A percentile compares a stretch with the other conserved stretches of the same genome.
phyloP scores from a whole-genome alignment of 2,329 filamentous ascomycete genomes.

The Fusarium sp. region DNA sequence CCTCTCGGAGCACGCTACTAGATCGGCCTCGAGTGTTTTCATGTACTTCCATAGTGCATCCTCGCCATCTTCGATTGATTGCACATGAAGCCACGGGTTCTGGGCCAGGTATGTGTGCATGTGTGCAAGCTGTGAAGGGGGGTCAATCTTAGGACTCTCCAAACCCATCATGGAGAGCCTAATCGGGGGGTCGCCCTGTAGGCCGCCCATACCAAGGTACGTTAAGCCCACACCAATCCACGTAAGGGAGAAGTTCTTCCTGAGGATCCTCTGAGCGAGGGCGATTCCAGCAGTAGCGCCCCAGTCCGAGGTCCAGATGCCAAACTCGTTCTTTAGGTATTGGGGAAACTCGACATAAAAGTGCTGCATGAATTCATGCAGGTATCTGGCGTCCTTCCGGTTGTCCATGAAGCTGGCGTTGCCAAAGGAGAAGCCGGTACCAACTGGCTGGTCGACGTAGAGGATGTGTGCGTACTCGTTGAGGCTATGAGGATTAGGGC shows the following conservation, averaged over 20 bases:
- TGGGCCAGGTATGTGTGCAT: constrained; percentile 1
- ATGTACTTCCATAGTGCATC: not conserved
- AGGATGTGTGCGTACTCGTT: constrained; percentile 13
- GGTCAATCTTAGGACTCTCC: constrained; percentile 21
- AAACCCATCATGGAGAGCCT: not conserved
- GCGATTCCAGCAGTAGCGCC: constrained; percentile 1
- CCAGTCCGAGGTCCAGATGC: constrained; percentile 15
- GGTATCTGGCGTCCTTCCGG: not conserved
- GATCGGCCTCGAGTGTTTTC: not conserved
- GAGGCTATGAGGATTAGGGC: constrained; percentile 2
- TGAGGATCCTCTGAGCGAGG: not conserved
- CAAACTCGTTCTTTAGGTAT: not conserved
- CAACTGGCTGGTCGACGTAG: constrained; percentile 11
- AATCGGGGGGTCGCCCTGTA: not conserved
- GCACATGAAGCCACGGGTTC: not conserved
- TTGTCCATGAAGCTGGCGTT: not conserved
- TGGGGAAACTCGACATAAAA: constrained; percentile 6
- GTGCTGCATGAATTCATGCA: constrained; percentile 2
- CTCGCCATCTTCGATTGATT: not conserved
- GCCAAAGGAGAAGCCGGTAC: constrained; percentile 12
- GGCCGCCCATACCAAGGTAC: too few species aligned
- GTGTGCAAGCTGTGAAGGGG: constrained; percentile 4
- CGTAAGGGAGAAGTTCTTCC: not conserved
- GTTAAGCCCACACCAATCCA: too few species aligned
- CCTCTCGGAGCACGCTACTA: not conserved